These are phyloP conservation scores for Rhododendron williamsianum DNA, from an alignment of 148 eudicot species.

Conservation along the genomic window DNA sequence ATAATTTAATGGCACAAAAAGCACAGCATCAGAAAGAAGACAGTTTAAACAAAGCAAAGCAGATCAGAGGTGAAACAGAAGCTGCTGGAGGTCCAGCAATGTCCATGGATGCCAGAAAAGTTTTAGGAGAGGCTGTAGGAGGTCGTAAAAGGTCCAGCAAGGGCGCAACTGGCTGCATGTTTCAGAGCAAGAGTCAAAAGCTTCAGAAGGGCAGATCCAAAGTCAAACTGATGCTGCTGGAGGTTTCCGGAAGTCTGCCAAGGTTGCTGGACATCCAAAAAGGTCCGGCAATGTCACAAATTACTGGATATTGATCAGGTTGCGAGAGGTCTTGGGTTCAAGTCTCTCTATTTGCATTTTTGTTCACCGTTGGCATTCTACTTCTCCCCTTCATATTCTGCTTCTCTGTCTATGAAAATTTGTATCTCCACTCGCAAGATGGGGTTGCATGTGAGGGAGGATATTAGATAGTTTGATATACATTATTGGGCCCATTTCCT, in stretches of 20 bases:
- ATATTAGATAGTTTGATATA: neutral
- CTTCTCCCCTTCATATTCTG: neutral
- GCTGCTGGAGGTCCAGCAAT: neutral
- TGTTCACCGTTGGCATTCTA: neutral
- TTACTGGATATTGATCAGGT: neutral
- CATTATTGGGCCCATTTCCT: neutral
- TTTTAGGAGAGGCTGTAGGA: neutral
- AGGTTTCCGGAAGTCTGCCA: neutral
- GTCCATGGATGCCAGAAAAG: neutral
- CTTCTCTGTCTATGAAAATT: neutral
- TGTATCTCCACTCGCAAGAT: neutral
- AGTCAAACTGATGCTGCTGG: neutral
- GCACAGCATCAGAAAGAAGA: neutral
- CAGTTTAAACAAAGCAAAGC: neutral
- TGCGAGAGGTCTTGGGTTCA: neutral
- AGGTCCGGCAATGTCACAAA: neutral
- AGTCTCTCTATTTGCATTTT: neutral
- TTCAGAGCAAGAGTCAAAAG: neutral
- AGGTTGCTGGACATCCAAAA: neutral
- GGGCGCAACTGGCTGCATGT: neutral
- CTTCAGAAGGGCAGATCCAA: neutral
- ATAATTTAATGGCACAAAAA: neutral
- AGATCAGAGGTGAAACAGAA: neutral
- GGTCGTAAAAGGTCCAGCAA: neutral
- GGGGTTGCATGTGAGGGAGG: neutral